Evolutionary conservation across 257 asterid genomes (phyloP).

Genomic region (Henckelia pumila): DNA sequence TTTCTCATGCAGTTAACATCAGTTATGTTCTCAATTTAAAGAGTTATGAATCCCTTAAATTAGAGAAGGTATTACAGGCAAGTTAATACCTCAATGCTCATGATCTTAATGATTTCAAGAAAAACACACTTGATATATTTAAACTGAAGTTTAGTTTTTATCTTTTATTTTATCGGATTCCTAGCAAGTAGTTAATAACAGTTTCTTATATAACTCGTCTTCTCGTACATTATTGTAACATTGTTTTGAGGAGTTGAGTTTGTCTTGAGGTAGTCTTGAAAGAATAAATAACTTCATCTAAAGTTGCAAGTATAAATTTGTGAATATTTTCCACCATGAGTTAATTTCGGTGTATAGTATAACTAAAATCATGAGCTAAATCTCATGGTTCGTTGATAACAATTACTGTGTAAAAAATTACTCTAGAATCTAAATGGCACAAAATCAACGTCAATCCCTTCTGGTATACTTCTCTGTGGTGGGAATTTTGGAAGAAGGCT

Average conservation of each 20-base stretch:
- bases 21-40: neutral
- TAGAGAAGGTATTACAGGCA: constrained; percentile 11
- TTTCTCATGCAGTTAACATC: neutral
- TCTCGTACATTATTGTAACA: too few relatives aligned
- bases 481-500: constrained; percentile 48
- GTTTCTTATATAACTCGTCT: too few relatives aligned
- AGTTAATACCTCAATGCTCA: constrained; percentile 2
- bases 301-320: neutral
- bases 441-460: constrained; percentile 39
- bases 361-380: neutral
- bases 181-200: too few relatives aligned
- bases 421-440: constrained; percentile 45
- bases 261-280: too few relatives aligned
- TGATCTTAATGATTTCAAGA: too few relatives aligned
- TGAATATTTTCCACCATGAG: neutral
- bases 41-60: neutral
- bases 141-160: too few relatives aligned
- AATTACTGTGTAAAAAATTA: neutral
- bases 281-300: too few relatives aligned
- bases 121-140: too few relatives aligned
- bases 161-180: too few relatives aligned
- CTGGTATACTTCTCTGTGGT: constrained; percentile 38
- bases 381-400: too few relatives aligned
- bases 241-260: too few relatives aligned
- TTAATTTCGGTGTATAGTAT: too few relatives aligned